Conservation (phyloP, 441 rosid species). For the Corymbia citriodora region DNA sequence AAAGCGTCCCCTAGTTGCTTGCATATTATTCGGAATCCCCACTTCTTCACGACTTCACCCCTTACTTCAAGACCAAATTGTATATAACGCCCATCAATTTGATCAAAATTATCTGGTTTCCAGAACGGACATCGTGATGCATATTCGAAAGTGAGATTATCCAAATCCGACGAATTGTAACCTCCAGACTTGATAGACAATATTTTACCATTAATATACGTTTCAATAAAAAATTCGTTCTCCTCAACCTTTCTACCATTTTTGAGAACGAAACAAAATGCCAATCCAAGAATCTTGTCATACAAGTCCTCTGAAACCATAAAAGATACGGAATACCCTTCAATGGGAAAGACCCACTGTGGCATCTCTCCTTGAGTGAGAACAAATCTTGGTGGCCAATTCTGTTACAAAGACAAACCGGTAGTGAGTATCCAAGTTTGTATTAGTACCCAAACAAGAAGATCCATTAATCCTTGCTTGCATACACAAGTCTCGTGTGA, state of each 20-base stretch:
- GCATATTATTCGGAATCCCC: not conserved
- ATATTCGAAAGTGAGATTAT: not conserved
- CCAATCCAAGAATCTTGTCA: not conserved
- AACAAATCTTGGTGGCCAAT: not conserved
- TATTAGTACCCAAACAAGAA: not conserved
- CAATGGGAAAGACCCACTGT: fast-evolving
- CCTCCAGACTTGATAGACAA: too few relatives aligned
- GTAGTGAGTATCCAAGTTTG: not conserved
- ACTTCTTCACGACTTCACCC: not conserved
- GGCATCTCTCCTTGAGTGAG: not conserved
- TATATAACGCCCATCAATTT: fast-evolving
- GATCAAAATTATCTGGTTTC: too few relatives aligned
- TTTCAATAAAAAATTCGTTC: too few relatives aligned
- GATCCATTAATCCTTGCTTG: not conserved
- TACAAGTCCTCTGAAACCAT: not conserved
- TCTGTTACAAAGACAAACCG: not conserved
- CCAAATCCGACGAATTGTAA: not conserved
- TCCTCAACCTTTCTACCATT: too few relatives aligned
- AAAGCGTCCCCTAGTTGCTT: not conserved
- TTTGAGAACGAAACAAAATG: too few relatives aligned
- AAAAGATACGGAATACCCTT: not conserved
- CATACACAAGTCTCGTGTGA: not conserved
- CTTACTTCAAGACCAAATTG: too few relatives aligned
- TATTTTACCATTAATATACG: not conserved
- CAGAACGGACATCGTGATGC: not conserved